Percentiles rank a stretch among this genome's conserved stretches.
Conservation (phyloP, 1,284 basidiomycete species). For the Cystobasidiaceae sp. region DNA sequence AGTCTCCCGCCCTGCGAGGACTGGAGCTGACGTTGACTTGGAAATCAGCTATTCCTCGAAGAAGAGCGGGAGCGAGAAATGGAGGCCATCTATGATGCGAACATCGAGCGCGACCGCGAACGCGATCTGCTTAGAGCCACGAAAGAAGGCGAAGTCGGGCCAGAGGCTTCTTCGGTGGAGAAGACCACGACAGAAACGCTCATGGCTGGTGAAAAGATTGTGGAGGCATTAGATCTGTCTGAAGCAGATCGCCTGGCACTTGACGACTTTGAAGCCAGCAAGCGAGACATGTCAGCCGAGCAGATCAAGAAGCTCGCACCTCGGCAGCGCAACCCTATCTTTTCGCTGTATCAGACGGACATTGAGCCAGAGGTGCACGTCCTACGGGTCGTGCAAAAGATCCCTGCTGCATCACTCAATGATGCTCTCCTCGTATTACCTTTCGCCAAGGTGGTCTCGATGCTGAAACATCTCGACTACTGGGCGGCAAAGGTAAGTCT, state of each 20-base stretch:
- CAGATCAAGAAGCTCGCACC: slow-evolving; percentile 54
- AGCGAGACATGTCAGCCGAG: slow-evolving; percentile 20
- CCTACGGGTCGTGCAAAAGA: slow-evolving; percentile 70
- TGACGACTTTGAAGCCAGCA: slow-evolving; percentile 51
- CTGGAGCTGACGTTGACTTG: slow-evolving; percentile 49
- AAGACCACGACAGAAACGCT: slow-evolving; percentile 93
- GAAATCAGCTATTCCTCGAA: slow-evolving; percentile 76
- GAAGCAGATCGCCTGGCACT: slow-evolving; percentile 66
- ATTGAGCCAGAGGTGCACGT: slow-evolving; percentile 77
- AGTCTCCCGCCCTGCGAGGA: background rate
- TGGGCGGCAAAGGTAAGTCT: slow-evolving; percentile 75
- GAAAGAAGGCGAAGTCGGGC: slow-evolving; percentile 48
- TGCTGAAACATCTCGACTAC: slow-evolving; percentile 79
- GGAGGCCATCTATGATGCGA: slow-evolving; percentile 78
- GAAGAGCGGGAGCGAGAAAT: slow-evolving; percentile 95
- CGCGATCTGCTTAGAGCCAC: slow-evolving; percentile 54
- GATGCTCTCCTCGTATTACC: slow-evolving; percentile 92
- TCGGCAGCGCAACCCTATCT: slow-evolving; percentile 71
- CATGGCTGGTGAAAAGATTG: slow-evolving; percentile 94
- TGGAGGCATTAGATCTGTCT: slow-evolving; percentile 88
- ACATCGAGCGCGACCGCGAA: slow-evolving; percentile 68
- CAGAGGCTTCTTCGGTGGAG: slow-evolving; percentile 68
- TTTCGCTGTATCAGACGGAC: slow-evolving; percentile 61
- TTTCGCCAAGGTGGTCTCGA: slow-evolving; percentile 78
- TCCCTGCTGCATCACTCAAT: slow-evolving; percentile 76